Evolutionary conservation across 2,329 filamentous ascomycete genomes (phyloP).

Genomic region (Rosellinia necatrix): DNA sequence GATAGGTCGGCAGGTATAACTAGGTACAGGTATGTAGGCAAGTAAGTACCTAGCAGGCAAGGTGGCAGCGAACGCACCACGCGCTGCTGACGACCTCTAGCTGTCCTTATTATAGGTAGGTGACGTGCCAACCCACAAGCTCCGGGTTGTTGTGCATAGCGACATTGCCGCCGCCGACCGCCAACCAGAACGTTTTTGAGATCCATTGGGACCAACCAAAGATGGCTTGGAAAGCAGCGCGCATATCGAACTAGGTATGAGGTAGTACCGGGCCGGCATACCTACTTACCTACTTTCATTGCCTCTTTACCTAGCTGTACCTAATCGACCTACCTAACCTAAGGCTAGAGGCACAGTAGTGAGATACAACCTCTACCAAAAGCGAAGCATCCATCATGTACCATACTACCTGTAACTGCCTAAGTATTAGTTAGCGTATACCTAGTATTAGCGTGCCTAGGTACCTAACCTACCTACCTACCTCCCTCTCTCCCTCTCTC

Average conservation of each 20-base stretch:
- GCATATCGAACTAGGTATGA: too few species aligned
- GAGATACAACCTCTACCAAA: too few species aligned
- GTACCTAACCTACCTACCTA: neutral
- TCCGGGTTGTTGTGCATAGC: neutral
- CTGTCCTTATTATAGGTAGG: conserved; percentile 1
- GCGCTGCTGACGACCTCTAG: neutral
- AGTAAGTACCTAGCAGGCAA: neutral
- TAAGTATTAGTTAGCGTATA: neutral
- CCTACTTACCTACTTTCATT: too few species aligned
- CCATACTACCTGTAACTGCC: too few species aligned
- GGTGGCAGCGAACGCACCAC: neutral
- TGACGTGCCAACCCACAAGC: conserved; percentile 6
- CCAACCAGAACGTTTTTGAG: neutral
- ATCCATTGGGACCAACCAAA: neutral
- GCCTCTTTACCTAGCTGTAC: too few species aligned
- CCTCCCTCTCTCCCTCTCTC: too few species aligned
- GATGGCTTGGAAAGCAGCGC: neutral
- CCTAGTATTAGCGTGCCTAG: neutral
- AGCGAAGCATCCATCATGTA: too few species aligned
- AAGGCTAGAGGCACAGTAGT: too few species aligned
- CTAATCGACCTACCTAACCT: neutral
- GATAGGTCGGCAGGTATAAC: too few species aligned
- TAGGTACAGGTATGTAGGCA: neutral
- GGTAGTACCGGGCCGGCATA: too few species aligned
- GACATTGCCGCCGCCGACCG: neutral